Evolutionary conservation across 768 basidiomycete genomes (phyloP), one percentile per base, ranked within the genome.

Genomic region (Boletellus sp.): DNA sequence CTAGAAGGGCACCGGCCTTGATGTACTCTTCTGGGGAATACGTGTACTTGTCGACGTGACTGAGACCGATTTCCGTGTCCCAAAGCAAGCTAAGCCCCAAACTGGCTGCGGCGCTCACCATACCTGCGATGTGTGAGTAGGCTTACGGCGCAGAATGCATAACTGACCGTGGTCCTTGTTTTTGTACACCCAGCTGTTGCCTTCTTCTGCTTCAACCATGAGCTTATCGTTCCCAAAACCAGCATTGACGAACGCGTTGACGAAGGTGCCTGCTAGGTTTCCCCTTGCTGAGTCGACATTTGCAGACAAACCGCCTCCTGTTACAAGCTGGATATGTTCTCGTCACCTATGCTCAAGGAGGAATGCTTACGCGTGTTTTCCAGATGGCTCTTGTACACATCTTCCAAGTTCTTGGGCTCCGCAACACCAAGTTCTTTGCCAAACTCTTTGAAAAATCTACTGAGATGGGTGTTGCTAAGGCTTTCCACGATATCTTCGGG

Each of bases 151-250:
- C 15, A 10, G 34, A 44, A 32, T n/a, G 36, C 24, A 15, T 41
- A 13, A 63, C 77, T 19, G 50, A 85, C 94, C 96, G 55, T 96
- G 92, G 46, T 97, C 95, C 72, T 98, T 98, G 76, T 98, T 98
- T 79, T 98, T 98, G 78, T 98, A 99, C 50, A 99, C 92, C 94
- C 94, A 99, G 60, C 92, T 94, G 69, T 83, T 90, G 13, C 96
- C 95, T 62, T 96, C 94, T 51, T 93, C 90, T 1, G 94, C 95
- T 63, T 86, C 87, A 6, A 94, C 93, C 91, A 99, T 95, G 47
- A 99, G 79, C 67, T 96, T 97, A 68, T 99, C 96, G 66, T 99
- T 99, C 20, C 93, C 94, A 63, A 94, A 99, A 0, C 95, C 96
- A 38, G 94, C 95, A 62, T 99, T 99, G 45, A 97, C 95, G 53